phyloP scores from a whole-genome alignment of 768 basidiomycete species.

The Lactarius vividus region DNA sequence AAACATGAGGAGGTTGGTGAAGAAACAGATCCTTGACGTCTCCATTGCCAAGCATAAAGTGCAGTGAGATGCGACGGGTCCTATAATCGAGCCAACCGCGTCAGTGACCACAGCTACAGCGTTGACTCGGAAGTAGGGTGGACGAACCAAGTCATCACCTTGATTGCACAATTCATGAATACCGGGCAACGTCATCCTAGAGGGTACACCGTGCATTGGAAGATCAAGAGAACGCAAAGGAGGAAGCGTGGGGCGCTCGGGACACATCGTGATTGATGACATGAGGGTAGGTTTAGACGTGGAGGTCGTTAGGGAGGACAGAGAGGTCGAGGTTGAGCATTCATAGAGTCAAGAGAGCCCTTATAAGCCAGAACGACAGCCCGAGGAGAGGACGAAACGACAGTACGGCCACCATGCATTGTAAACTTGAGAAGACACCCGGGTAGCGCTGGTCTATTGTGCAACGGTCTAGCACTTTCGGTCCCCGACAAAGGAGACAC shows the following conservation, averaged over 20 bases:
- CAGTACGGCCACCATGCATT: neutral
- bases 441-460: conserved; percentile 21
- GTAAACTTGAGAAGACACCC: neutral
- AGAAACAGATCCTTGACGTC: conserved; percentile 22
- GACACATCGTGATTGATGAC: conserved; percentile 12
- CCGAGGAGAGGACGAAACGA: neutral
- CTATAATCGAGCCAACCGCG: conserved; percentile 1
- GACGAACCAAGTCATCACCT: conserved; percentile 7
- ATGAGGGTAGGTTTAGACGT: conserved; percentile 17
- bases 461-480: neutral
- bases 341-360: neutral
- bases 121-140: neutral
- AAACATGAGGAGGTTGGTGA: conserved; percentile 27
- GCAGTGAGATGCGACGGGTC: conserved; percentile 5
- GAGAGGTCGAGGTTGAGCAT: conserved; percentile 6
- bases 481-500: conserved; percentile 12
- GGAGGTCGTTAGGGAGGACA: conserved; percentile 9
- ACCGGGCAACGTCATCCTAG: conserved; percentile 13
- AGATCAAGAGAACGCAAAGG: conserved; percentile 25
- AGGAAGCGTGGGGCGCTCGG: conserved; percentile 27
- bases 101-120: neutral
- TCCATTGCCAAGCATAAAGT: conserved; percentile 11
- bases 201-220: conserved; percentile 21
- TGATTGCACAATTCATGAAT: conserved; percentile 14
- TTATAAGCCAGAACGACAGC: conserved; percentile 17